Evolutionary conservation across 2,329 filamentous ascomycete species (phyloP).

Genomic region (Myriangium duriaei): DNA sequence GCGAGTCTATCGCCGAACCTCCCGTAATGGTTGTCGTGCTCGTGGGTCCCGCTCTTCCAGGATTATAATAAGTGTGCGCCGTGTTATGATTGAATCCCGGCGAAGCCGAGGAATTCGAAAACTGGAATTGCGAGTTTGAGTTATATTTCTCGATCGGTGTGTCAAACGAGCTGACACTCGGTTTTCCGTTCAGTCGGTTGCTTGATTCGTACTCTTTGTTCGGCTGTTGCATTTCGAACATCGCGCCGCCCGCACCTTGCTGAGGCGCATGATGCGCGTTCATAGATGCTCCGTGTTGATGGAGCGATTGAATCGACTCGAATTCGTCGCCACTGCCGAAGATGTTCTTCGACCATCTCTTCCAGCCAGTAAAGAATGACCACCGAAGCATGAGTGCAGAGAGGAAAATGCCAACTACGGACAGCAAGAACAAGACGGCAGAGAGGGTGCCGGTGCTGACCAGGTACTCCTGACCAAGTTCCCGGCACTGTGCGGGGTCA

Average conservation of each 20-base stretch:
- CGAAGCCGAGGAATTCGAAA: constrained; percentile 7
- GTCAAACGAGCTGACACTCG: constrained; percentile 20
- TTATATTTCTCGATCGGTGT: constrained; percentile 13
- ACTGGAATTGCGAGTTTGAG: constrained; percentile 8
- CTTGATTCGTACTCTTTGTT: constrained; percentile 12
- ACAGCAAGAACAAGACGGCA: constrained; percentile 70
- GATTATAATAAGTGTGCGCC: constrained; percentile 1
- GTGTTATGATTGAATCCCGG: constrained; percentile 6
- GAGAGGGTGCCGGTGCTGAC: constrained; percentile 66
- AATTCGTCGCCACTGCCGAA: constrained; percentile 59
- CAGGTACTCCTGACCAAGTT: constrained; percentile 47
- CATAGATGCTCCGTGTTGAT: constrained; percentile 9
- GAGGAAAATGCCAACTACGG: constrained; percentile 71
- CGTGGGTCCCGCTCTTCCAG: background rate
- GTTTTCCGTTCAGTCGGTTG: constrained; percentile 10
- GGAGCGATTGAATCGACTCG: constrained; percentile 64
- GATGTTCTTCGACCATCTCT: constrained; percentile 45
- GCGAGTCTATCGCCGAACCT: background rate
- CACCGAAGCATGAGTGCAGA: constrained; percentile 68
- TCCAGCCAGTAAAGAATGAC: constrained; percentile 80
- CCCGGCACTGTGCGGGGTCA: constrained; percentile 55
- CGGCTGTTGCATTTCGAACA: constrained; percentile 22
- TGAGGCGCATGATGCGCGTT: constrained; percentile 13
- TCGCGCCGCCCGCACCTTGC: constrained; percentile 18
- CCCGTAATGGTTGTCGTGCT: background rate